phyloP scores from a whole-genome alignment of 2,329 filamentous ascomycete species.

The Ilyonectria sp. region DNA sequence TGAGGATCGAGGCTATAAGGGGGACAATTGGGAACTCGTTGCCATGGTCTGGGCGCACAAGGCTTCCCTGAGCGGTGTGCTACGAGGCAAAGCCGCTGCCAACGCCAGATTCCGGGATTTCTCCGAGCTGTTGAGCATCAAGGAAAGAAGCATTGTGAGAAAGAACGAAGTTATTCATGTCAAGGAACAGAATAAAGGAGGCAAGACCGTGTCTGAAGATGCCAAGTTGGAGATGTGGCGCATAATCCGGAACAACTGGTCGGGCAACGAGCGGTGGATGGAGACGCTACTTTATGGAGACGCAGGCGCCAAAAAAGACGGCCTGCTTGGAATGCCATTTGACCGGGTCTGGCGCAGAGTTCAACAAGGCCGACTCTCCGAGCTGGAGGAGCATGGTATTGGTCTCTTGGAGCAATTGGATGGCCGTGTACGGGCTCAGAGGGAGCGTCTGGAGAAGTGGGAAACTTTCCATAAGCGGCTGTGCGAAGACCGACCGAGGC shows the following conservation, averaged over 20 bases:
- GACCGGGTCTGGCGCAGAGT: constrained; percentile 80
- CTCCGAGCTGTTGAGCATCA: constrained; percentile 73
- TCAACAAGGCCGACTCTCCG: constrained; percentile 69
- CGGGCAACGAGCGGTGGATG: constrained; percentile 82
- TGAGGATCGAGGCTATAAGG: constrained; percentile 71
- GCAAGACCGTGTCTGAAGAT: constrained; percentile 58
- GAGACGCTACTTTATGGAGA: constrained; percentile 80
- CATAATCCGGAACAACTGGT: constrained; percentile 81
- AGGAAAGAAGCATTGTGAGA: constrained; percentile 70
- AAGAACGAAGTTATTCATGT: constrained; percentile 64
- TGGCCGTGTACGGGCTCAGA: constrained; percentile 75
- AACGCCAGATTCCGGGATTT: constrained; percentile 75
- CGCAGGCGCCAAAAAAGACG: constrained; percentile 68
- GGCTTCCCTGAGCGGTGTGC: constrained; percentile 71
- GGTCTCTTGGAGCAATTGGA: constrained; percentile 82
- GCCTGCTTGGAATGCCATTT: constrained; percentile 77
- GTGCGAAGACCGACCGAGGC: constrained; percentile 53
- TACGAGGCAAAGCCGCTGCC: constrained; percentile 73
- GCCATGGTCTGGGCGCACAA: constrained; percentile 82
- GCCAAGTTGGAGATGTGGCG: constrained; percentile 68
- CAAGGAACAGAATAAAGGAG: constrained; percentile 44
- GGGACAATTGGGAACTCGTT: constrained; percentile 69
- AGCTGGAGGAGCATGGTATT: constrained; percentile 66
- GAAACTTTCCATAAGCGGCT: constrained; percentile 72
- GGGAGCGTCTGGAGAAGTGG: constrained; percentile 80